A percentile compares a stretch with the other conserved stretches of the same genome.
Evolutionary conservation across 176 grass and related monocot species (phyloP).

Genomic region (Echinochloa phyllopogon): DNA sequence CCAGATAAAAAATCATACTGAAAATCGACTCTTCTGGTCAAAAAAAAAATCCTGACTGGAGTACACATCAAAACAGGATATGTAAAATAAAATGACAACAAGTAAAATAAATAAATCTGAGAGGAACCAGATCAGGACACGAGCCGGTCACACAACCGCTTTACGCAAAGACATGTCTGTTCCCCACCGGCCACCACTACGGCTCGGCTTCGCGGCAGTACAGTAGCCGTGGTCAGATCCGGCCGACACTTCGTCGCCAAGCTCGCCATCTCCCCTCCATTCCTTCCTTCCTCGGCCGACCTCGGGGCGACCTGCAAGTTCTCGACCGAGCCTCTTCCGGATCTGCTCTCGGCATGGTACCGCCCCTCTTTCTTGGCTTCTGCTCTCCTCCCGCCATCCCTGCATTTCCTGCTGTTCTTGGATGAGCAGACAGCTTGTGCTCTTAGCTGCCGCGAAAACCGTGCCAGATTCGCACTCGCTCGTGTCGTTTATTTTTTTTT

Average conservation of each 20-base stretch:
- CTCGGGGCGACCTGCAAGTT: not conserved
- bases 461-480: not conserved
- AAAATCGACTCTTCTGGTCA: not conserved
- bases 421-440: not conserved
- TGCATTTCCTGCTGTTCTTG: conserved; percentile 12
- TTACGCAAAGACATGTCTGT: not conserved
- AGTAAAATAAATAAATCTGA: not conserved
- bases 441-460: not conserved
- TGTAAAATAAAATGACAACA: not conserved
- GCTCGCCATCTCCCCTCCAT: not conserved
- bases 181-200: not conserved
- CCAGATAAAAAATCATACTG: not conserved
- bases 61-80: not conserved
- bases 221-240: conserved; percentile 41
- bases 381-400: not conserved
- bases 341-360: conserved; percentile 43
- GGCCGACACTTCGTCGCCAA: conserved; percentile 30
- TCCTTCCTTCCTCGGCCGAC: not conserved
- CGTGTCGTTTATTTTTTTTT: not conserved
- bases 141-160: conserved; percentile 6
- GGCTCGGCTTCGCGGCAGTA: conserved; percentile 19
- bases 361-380: not conserved
- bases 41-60: not conserved
- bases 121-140: not conserved
- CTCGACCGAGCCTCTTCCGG: not conserved